Evolutionary conservation across 257 asterid species (phyloP).

Genomic region (Mentha longifolia): DNA sequence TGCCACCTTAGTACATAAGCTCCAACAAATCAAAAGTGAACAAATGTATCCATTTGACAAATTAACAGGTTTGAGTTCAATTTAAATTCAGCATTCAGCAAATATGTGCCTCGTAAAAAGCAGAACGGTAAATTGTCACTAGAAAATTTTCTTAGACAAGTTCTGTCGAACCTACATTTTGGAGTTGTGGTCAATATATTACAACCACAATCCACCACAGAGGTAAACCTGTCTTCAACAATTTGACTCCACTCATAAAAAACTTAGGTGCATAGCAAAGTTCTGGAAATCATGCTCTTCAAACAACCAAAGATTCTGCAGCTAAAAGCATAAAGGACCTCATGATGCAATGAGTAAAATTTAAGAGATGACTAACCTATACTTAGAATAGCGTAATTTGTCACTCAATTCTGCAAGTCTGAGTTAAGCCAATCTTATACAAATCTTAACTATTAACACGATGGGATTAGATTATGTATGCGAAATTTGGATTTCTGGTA

Average conservation of each 20-base stretch:
- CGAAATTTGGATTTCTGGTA: conserved; percentile 15
- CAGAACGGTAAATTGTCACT: conserved; percentile 3
- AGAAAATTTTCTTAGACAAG: background rate
- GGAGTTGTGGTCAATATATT: background rate
- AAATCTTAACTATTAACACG: background rate
- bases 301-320: background rate
- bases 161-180: background rate
- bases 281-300: background rate
- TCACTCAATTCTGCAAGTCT: no score
- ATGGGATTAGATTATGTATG: conserved; percentile 4
- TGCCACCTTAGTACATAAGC: background rate
- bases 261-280: background rate
- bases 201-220: no score
- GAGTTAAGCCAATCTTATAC: background rate
- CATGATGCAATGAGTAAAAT: background rate
- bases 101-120: background rate
- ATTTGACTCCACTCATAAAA: background rate
- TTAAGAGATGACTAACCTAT: conserved; percentile 1
- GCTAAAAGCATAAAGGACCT: background rate
- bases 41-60: background rate
- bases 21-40: no score
- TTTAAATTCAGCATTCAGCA: background rate
- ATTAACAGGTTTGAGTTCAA: background rate
- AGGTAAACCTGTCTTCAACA: background rate
- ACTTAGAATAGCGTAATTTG: background rate